Percentiles rank a stretch among this genome's conserved stretches.
These are phyloP conservation scores for Neocallimastix lanati DNA, from an alignment of 192 early-diverging fungal genomes.

Conservation along the genomic window DNA sequence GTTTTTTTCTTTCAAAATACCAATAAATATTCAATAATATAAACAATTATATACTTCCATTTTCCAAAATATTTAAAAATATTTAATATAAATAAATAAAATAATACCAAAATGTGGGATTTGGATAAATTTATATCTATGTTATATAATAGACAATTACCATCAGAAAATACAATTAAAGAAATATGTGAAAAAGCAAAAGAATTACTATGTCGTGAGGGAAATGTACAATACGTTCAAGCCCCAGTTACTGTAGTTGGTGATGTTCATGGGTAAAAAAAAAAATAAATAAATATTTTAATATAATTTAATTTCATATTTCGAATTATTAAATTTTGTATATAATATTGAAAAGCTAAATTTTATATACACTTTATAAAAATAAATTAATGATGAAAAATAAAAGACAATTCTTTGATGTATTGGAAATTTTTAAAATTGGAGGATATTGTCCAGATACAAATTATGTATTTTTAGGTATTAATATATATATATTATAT, in stretches of 20 bases:
- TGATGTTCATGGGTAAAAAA: conserved; percentile 64
- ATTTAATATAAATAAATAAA: background rate
- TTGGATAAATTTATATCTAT: conserved; percentile 63
- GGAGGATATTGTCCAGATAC: conserved; percentile 61
- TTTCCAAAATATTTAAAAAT: too few relatives aligned
- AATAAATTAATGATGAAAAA: background rate
- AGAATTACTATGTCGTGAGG: conserved; percentile 58
- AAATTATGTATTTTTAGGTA: conserved; percentile 74
- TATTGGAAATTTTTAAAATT: conserved; percentile 72
- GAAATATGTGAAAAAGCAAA: conserved; percentile 68
- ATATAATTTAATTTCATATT: too few relatives aligned
- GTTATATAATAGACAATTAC: conserved; percentile 51
- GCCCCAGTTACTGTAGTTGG: conserved; percentile 85
- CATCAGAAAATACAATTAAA: conserved; percentile 52
- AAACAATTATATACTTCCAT: too few relatives aligned
- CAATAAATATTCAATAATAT: too few relatives aligned
- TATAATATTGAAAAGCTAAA: too few relatives aligned
- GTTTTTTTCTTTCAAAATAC: too few relatives aligned
- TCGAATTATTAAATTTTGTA: too few relatives aligned
- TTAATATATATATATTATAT: too few relatives aligned
- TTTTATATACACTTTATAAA: too few relatives aligned
- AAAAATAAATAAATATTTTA: background rate
- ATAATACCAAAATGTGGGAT: conserved; percentile 12
- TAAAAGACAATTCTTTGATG: conserved; percentile 66
- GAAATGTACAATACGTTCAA: conserved; percentile 64